phyloP scores from a whole-genome alignment of 2,329 filamentous ascomycete species.

The Alternaria sp. region DNA sequence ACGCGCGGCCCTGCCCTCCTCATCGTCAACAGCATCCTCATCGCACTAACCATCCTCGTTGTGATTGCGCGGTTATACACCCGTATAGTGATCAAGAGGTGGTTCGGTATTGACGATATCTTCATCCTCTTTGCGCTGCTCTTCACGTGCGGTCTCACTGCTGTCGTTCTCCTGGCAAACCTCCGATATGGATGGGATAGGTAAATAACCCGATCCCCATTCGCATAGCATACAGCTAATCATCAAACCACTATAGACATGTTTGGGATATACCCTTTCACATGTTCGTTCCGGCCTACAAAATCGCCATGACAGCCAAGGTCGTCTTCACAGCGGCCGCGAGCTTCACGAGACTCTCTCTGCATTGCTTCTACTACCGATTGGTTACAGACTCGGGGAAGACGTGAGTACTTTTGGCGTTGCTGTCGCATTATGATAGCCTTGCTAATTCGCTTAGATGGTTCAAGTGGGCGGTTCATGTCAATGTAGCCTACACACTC shows the following conservation, averaged over 20 bases:
- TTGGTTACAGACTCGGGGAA: constrained; percentile 51
- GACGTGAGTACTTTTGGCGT: not conserved
- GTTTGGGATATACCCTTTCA: constrained; percentile 50
- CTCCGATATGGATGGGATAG: constrained; percentile 48
- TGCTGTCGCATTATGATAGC: fast-evolving
- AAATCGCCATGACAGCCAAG: constrained; percentile 53
- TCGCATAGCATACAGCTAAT: not conserved
- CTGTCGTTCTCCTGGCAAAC: constrained; percentile 52
- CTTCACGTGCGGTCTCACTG: constrained; percentile 48
- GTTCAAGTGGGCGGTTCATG: constrained; percentile 51
- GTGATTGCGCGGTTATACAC: constrained; percentile 51
- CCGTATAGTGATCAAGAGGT: constrained; percentile 49
- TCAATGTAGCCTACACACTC: constrained; percentile 47
- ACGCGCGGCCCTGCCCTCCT: constrained; percentile 50
- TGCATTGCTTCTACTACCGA: constrained; percentile 57
- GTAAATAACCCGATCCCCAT: not conserved
- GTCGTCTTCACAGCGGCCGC: constrained; percentile 51
- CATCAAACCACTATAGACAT: constrained; percentile 41
- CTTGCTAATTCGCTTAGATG: constrained; percentile 12
- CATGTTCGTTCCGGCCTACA: constrained; percentile 29
- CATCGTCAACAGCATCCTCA: constrained; percentile 50
- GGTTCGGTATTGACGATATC: constrained; percentile 53
- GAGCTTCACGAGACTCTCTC: constrained; percentile 53
- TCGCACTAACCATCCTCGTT: constrained; percentile 44
- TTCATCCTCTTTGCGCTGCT: constrained; percentile 51